These are phyloP conservation scores for Bipolaris gigantea DNA, from an alignment of 2,329 filamentous ascomycete genomes.

Conservation along the genomic window DNA sequence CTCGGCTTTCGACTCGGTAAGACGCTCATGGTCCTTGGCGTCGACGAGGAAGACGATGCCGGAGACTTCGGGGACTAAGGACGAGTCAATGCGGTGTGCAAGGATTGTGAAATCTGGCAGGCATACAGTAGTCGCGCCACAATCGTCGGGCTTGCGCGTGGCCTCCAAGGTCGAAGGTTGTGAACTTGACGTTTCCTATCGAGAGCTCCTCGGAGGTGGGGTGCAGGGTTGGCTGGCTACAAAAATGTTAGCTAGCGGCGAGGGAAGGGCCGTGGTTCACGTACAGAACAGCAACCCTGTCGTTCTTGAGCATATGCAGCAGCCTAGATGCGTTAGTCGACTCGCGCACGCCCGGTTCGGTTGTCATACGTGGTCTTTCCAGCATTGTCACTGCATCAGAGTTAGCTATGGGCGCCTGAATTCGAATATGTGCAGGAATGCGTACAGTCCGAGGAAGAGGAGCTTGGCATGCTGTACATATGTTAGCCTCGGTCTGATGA, in stretches of 20 bases:
- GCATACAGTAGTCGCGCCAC: constrained; percentile 45
- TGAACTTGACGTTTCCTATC: constrained; percentile 71
- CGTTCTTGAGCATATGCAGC: constrained; percentile 88
- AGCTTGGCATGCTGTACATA: constrained; percentile 62
- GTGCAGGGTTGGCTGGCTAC: constrained; percentile 36
- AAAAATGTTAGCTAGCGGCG: constrained; percentile 7
- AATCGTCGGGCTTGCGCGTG: constrained; percentile 47
- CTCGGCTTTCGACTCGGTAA: constrained; percentile 93
- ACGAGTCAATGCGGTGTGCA: constrained; percentile 7
- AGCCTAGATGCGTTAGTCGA: constrained; percentile 47
- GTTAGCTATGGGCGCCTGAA: constrained; percentile 17
- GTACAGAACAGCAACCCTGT: constrained; percentile 86
- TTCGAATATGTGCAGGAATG: background rate
- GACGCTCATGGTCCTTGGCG: constrained; percentile 94
- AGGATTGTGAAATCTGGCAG: background rate
- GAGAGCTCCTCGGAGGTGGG: constrained; percentile 67
- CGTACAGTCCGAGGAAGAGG: constrained; percentile 72
- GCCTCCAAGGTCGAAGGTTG: constrained; percentile 73
- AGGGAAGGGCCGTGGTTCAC: constrained; percentile 36
- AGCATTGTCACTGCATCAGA: constrained; percentile 90
- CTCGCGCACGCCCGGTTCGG: background rate
- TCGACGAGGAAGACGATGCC: constrained; percentile 98
- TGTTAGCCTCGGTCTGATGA: constrained; percentile 9
- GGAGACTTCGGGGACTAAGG: constrained; percentile 43
- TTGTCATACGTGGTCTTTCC: constrained; percentile 78